phyloP scores from a whole-genome alignment of 805 yeast species.

The Candida germanica region DNA sequence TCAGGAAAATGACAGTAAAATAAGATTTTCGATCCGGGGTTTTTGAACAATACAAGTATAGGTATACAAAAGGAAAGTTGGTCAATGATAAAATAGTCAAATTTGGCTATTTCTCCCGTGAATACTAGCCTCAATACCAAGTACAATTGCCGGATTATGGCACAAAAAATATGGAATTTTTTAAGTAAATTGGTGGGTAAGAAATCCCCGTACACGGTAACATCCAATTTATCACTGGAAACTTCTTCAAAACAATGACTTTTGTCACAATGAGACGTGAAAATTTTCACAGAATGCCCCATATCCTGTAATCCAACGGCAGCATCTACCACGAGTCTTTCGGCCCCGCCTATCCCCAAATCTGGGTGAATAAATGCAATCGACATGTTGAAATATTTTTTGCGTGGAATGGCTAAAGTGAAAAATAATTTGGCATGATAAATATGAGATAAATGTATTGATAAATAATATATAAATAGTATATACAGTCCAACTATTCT shows the following conservation, averaged over 20 bases:
- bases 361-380: conserved; percentile 94
- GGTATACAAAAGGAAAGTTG: conserved; percentile 87
- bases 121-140: conserved; percentile 48
- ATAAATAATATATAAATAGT: conserved; percentile 4
- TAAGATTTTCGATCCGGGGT: conserved; percentile 48
- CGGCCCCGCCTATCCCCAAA: conserved; percentile 97
- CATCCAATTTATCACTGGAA: conserved; percentile 52
- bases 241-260: conserved; percentile 92
- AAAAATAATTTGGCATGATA: background rate
- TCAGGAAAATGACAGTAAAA: conserved; percentile 98
- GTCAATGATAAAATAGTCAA: conserved; percentile 80
- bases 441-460: background rate
- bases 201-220: conserved; percentile 76
- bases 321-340: conserved; percentile 92
- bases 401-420: background rate
- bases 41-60: conserved; percentile 47
- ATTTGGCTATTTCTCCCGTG: conserved; percentile 44
- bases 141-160: conserved; percentile 78
- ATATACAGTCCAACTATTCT: background rate
- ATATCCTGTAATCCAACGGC: conserved; percentile 78
- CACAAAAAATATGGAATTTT: conserved; percentile 73
- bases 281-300: conserved; percentile 63
- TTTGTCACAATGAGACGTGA: conserved; percentile 87
- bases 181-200: conserved; percentile 71
- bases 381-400: background rate